These are phyloP conservation scores for Boletellus deceptivus DNA, from an alignment of 1,284 basidiomycete species.

Conservation along the genomic window DNA sequence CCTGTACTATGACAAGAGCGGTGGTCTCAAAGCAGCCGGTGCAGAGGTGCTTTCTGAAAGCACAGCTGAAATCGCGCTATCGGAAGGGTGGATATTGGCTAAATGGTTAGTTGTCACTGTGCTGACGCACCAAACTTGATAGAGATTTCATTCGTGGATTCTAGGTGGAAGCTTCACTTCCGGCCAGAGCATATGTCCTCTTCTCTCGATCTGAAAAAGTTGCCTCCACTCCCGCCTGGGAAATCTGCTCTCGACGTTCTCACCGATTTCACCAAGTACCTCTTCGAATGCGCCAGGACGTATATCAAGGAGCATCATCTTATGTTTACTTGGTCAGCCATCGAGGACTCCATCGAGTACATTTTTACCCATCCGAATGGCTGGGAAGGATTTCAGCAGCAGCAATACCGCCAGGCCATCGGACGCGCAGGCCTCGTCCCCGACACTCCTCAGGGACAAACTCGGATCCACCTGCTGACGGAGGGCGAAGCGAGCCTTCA, in stretches of 20 bases:
- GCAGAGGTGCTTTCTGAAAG: neutral
- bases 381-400: too few relatives aligned
- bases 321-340: too few relatives aligned
- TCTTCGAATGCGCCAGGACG: constrained; percentile 14
- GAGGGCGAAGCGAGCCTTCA: neutral
- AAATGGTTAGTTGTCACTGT: neutral
- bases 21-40: too few relatives aligned
- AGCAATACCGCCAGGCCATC: constrained; percentile 4
- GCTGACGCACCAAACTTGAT: too few relatives aligned
- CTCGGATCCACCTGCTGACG: constrained; percentile 14
- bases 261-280: constrained; percentile 30
- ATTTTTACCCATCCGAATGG: too few relatives aligned
- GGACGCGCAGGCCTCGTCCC: constrained; percentile 30
- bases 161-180: too few relatives aligned
- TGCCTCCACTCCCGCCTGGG: constrained; percentile 7
- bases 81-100: neutral
- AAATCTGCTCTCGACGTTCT: constrained; percentile 45
- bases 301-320: too few relatives aligned
- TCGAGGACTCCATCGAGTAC: too few relatives aligned
- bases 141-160: neutral
- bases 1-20: neutral
- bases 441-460: constrained; percentile 7
- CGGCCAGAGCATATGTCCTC: constrained; percentile 32
- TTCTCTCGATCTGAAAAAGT: neutral
- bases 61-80: neutral